A percentile compares a stretch with the other conserved stretches of the same genome.
These are phyloP conservation scores for Boechera retrofracta DNA, from an alignment of 345 rosid species.

Conservation along the genomic window DNA sequence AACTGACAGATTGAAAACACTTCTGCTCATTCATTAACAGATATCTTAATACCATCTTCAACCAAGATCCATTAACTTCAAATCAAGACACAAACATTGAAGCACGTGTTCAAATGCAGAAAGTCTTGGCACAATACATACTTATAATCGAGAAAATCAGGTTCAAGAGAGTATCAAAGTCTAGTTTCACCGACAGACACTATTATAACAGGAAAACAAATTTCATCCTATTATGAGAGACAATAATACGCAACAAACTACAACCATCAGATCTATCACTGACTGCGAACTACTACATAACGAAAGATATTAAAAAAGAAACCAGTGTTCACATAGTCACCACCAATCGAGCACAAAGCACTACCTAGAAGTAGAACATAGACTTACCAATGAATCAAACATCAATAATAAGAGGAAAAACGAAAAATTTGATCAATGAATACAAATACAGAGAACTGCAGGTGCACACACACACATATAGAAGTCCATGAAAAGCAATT, in stretches of 20 bases:
- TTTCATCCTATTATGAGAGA: background rate
- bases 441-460: background rate
- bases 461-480: background rate
- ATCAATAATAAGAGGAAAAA: background rate
- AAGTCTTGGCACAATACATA: background rate
- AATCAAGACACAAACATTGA: background rate
- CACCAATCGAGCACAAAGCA: background rate
- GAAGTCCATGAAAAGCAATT: background rate
- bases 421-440: background rate
- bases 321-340: constrained; percentile 1
- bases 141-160: background rate
- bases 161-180: background rate
- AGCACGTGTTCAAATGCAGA: constrained; percentile 2
- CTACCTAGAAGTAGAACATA: background rate
- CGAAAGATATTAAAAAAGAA: background rate
- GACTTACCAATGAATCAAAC: background rate
- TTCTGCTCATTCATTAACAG: background rate
- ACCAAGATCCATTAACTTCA: background rate
- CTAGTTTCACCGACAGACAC: background rate
- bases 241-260: background rate
- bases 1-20: constrained; percentile 24
- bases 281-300: constrained; percentile 5
- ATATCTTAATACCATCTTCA: background rate
- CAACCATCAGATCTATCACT: constrained; percentile 6
- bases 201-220: background rate